Evolutionary conservation across 148 eudicot genomes (phyloP), one percentile per base, ranked within the genome.

Genomic region (Rhododendron molle): DNA sequence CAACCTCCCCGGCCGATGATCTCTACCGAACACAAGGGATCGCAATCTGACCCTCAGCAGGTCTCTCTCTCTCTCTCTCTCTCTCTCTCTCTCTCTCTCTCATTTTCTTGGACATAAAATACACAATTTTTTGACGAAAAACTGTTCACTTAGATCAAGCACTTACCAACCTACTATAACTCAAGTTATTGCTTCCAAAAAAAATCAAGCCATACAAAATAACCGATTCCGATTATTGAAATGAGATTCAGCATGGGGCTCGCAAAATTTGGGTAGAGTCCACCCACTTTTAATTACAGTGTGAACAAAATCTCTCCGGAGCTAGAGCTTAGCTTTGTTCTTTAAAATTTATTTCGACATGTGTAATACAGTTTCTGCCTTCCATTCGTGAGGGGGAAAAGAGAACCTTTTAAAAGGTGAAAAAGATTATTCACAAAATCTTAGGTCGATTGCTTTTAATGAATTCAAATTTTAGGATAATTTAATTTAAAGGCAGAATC

Each of bases 31-130:
- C 92, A 91, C 81, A 46, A 76, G 6, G 88, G 93, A 2, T 89
- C 93, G 2, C 88, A 86, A 15, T 85, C 89, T 11, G 91, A 91
- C 13, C 93, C 96, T 76, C 92, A 93, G 86, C 94, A 92, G 94
- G 94, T 92, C 43, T 76, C 78, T 78, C 44, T 77, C 34, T 65
- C 65, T 77, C 21, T 50, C 58, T 80, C 40, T 26, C 49, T 20
- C 26, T 92, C 43, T 76, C 78, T 78, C 44, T 77, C 34, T 65
- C 65, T 77, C 21, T 50, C 58, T 80, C 40, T 26, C 49, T 20
- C 62, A 60, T 7, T 60, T 46, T 14, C 81, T 47, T 43, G 18
- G 3, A 8, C 18, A 32, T 36, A 36, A 32, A 82, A 18, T 80
- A 2, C 67, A 80, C 4, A 28, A 34, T 1, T 30, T 49, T 14